These are phyloP conservation scores for Talaromyces sp. DNA, from an alignment of 2,329 filamentous ascomycete species.

Conservation along the genomic window DNA sequence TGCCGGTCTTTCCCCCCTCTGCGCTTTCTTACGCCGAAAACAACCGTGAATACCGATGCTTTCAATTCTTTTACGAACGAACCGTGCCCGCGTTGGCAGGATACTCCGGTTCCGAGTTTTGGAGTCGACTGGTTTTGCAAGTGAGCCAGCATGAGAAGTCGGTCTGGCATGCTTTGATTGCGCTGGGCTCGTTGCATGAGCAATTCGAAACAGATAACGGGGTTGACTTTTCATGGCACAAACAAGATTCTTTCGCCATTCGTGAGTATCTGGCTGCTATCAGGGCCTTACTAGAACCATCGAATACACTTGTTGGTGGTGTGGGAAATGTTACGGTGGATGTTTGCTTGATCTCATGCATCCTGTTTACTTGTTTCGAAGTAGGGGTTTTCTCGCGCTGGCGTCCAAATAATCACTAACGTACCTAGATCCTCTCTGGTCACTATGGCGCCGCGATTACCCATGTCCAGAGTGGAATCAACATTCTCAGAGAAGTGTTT, in stretches of 20 bases:
- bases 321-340: constrained; percentile 13
- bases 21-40: not conserved
- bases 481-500: constrained; percentile 22
- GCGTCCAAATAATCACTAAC: not conserved
- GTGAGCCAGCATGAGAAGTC: constrained; percentile 27
- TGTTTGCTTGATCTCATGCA: constrained; percentile 24
- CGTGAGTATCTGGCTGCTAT: constrained; percentile 13
- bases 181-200: constrained; percentile 30
- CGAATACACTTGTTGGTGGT: not conserved
- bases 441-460: constrained; percentile 24
- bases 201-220: constrained; percentile 18
- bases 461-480: constrained; percentile 23
- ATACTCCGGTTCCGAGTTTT: constrained; percentile 27
- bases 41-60: constrained; percentile 28
- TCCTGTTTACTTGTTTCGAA: constrained; percentile 28
- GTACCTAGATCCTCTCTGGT: constrained; percentile 23
- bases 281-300: not conserved
- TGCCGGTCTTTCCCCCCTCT: not conserved
- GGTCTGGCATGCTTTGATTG: constrained; percentile 28
- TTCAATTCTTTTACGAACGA: constrained; percentile 31
- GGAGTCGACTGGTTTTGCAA: constrained; percentile 25
- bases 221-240: not conserved
- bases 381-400: constrained; percentile 14
- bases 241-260: constrained; percentile 9
- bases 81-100: constrained; percentile 27